Evolutionary conservation across 257 asterid species (phyloP).

Genomic region (Parsonsia alboflavescens): DNA sequence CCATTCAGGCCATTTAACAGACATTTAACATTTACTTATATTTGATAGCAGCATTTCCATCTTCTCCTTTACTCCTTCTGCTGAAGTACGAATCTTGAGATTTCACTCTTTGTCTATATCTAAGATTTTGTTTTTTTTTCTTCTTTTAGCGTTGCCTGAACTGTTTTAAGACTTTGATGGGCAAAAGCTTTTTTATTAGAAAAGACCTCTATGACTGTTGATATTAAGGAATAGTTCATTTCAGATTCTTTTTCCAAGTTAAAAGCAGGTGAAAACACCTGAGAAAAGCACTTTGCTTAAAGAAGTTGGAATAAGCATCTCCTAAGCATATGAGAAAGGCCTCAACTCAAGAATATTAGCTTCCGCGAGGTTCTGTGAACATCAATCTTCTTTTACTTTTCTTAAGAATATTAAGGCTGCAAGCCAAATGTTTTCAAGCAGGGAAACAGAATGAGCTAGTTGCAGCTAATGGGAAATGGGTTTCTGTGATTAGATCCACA

Average conservation of each 20-base stretch:
- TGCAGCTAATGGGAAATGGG: not conserved
- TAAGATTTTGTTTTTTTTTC: not conserved
- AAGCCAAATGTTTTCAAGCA: not conserved
- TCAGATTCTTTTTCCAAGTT: not conserved
- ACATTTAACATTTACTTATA: not conserved
- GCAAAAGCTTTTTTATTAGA: not conserved
- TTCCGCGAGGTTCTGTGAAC: not conserved
- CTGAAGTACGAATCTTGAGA: not conserved
- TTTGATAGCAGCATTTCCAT: not conserved
- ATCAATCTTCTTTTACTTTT: not conserved
- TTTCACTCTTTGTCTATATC: not conserved
- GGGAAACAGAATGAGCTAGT: not conserved
- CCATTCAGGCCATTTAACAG: not conserved
- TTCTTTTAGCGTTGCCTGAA: not conserved
- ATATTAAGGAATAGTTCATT: not conserved
- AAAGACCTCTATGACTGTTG: not conserved
- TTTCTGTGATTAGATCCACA: not conserved
- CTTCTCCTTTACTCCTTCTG: constrained; percentile 2
- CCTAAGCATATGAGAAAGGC: not conserved
- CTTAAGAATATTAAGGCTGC: not conserved
- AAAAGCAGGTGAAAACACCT: not conserved
- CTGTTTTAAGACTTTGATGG: not conserved
- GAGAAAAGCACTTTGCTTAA: not conserved
- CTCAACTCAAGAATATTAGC: not conserved
- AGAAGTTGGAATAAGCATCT: not conserved